phyloP scores from a whole-genome alignment of 1,139 yeast genomes.

The Pichia norvegensis region DNA sequence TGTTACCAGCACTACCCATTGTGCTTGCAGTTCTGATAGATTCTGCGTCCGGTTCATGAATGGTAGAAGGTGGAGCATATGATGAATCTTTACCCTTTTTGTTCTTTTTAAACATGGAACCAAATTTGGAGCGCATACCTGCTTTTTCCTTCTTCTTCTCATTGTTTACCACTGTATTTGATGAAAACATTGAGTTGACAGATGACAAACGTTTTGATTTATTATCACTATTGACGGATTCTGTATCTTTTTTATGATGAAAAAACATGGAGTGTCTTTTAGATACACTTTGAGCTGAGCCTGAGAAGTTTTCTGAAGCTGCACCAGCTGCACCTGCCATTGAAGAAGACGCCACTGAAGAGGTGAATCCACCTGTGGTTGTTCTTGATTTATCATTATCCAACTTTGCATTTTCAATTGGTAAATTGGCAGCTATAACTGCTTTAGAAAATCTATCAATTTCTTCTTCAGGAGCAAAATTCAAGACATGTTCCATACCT shows the following conservation, averaged over 20 bases:
- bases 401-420: conserved; percentile 15
- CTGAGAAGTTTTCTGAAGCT: not conserved
- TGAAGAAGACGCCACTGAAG: conserved; percentile 3
- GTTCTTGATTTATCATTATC: conserved; percentile 10
- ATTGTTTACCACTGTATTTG: conserved; percentile 9
- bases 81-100: conserved; percentile 41
- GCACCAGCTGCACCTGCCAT: not conserved
- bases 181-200: conserved; percentile 12
- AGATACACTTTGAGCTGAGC: not conserved
- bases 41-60: conserved; percentile 29
- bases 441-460: conserved; percentile 49
- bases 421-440: conserved; percentile 20
- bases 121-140: conserved; percentile 67
- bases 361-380: conserved; percentile 13
- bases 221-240: not conserved
- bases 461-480: conserved; percentile 52
- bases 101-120: conserved; percentile 61
- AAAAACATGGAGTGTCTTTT: conserved; percentile 11
- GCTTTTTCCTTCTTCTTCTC: conserved; percentile 26
- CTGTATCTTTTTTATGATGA: not conserved
- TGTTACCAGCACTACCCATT: conserved; percentile 10
- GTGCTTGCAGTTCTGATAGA: conserved; percentile 20
- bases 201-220: conserved; percentile 12
- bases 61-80: conserved; percentile 20
- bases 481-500: conserved; percentile 57